Evolutionary conservation across 345 rosid species (phyloP), one percentile per base, ranked within the genome.

Genomic region (Anacardium occidentale): DNA sequence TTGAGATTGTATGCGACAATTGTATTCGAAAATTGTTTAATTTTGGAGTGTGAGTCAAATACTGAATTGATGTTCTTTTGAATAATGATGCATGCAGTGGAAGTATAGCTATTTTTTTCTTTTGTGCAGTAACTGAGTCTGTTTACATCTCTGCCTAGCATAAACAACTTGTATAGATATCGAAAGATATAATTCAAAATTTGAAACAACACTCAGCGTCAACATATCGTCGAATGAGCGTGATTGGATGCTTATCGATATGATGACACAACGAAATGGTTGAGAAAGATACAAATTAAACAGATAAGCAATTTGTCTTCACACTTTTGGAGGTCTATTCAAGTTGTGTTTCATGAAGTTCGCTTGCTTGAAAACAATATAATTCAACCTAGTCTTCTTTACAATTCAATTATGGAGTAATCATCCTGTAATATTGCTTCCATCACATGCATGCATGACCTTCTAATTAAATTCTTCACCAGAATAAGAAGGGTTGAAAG

Each of bases 281-380:
- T 66, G 20, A 48, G 79, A 75, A 66, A 78, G 66, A 55, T 77
- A 70, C 83, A 77, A 79, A 62, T 68, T 56, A 71, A 83, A 80
- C 83, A 72, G 82, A 72, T 62, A 75, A 73, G 77, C 78, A 74
- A 63, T 62, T 73, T 80, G 80, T 76, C 80, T 54, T 66, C 18
- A 71, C 37, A 48, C 58, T 47, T 60, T 48, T 70, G 58, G 58
- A 47, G 44, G 42, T 42, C 44, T 47, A 57, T 69, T 69, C 42
- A 7, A 34, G 37, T 7, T 34, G 37, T 34, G 37, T 34, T 7
- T 34, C 37, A 34, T 2, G 6, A 7, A 34, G 6, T 34, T 34
- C 37, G 52, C 17, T 34, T 13, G 5, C 37, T 20, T 29, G n/a
- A 24, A 45, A 17, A 14, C 44, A 55, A 32, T 3, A 2, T 32